Conservation (phyloP, 2,329 filamentous ascomycete genomes). For the Macroventuria anomochaeta region DNA sequence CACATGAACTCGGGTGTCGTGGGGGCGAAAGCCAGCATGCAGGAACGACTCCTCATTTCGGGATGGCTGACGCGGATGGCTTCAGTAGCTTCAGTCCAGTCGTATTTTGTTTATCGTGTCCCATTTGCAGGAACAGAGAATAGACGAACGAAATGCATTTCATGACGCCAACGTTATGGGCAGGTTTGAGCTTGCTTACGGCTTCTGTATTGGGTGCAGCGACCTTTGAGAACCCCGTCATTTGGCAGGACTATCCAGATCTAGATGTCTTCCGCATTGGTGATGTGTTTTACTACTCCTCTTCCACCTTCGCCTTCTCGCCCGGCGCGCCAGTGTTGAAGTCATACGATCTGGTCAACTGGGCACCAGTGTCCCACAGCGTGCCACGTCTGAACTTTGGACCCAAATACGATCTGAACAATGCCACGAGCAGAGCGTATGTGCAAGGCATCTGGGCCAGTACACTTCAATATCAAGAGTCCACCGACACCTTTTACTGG, state of each 20-base stretch:
- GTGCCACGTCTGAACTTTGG: slow-evolving; percentile 49
- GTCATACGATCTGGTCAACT: slow-evolving; percentile 63
- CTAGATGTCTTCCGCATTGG: slow-evolving; percentile 61
- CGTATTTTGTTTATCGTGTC: not conserved
- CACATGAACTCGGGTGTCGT: not conserved
- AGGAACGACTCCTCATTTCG: not conserved
- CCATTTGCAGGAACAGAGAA: not conserved
- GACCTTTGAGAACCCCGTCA: slow-evolving; percentile 59
- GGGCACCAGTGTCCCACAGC: slow-evolving; percentile 52
- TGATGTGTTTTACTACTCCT: slow-evolving; percentile 61
- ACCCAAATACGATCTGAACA: slow-evolving; percentile 57
- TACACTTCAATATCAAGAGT: slow-evolving; percentile 59
- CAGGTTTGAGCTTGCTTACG: not conserved
- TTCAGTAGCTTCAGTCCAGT: not conserved
- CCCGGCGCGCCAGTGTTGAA: slow-evolving; percentile 63
- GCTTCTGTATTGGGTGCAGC: slow-evolving; percentile 10
- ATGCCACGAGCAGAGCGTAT: slow-evolving; percentile 53
- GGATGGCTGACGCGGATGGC: not conserved
- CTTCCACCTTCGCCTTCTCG: slow-evolving; percentile 64
- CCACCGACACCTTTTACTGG: slow-evolving; percentile 62
- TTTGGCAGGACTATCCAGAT: slow-evolving; percentile 64
- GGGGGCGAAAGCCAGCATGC: not conserved
- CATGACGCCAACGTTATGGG: not conserved
- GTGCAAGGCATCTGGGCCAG: slow-evolving; percentile 64
- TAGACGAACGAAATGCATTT: not conserved